These are phyloP conservation scores for Ogataea populi-albae DNA, from an alignment of 805 yeast genomes.

Conservation along the genomic window DNA sequence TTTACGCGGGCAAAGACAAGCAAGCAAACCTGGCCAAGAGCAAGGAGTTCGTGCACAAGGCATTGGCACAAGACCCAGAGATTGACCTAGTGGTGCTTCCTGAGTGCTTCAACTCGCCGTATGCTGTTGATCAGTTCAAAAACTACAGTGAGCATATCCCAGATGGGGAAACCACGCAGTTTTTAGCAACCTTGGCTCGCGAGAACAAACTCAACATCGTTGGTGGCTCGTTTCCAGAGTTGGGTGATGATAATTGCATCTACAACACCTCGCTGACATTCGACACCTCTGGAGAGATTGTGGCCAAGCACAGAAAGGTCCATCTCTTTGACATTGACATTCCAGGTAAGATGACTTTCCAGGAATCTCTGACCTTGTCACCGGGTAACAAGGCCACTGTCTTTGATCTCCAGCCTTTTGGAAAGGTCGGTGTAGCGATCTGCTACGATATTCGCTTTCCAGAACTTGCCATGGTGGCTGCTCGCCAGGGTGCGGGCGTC, in stretches of 20 bases:
- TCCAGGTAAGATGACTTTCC: slow-evolving; percentile 85
- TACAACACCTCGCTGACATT: slow-evolving; percentile 78
- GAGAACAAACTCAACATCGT: slow-evolving; percentile 60
- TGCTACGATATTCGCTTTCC: slow-evolving; percentile 83
- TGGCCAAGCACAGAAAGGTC: slow-evolving; percentile 87
- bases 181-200: slow-evolving; percentile 65
- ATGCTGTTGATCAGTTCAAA: slow-evolving; percentile 80
- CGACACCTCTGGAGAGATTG: slow-evolving; percentile 64
- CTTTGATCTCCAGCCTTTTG: slow-evolving; percentile 58
- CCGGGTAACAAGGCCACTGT: slow-evolving; percentile 85
- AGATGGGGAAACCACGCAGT: slow-evolving; percentile 60
- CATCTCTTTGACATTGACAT: slow-evolving; percentile 92
- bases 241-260: slow-evolving; percentile 52
- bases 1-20: slow-evolving; percentile 80
- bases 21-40: slow-evolving; percentile 72
- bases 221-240: slow-evolving; percentile 94
- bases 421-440: slow-evolving; percentile 79
- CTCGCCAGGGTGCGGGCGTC: slow-evolving; percentile 66
- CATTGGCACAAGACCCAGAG: slow-evolving; percentile 49
- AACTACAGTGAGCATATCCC: slow-evolving; percentile 89
- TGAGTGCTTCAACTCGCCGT: slow-evolving; percentile 96
- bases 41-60: slow-evolving; percentile 58
- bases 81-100: slow-evolving; percentile 83
- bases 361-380: slow-evolving; percentile 71
- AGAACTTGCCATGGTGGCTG: slow-evolving; percentile 68